Evolutionary conservation across 176 grass and related monocot species (phyloP).

Genomic region (Paspalum notatum): DNA sequence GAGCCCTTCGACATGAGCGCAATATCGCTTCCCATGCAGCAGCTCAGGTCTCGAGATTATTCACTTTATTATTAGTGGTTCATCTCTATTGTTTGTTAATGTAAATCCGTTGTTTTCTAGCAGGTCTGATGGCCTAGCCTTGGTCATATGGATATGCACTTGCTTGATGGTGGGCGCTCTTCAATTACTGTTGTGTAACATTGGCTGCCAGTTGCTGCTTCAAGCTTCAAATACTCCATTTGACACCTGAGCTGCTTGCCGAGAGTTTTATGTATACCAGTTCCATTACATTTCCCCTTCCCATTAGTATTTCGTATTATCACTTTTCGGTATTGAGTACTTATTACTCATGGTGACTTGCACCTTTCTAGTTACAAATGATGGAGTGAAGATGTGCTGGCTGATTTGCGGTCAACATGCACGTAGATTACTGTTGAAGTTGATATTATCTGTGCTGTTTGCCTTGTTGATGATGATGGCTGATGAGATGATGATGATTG

Average conservation of each 20-base stretch:
- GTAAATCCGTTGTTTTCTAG: not conserved
- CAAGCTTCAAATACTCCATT: slow-evolving; percentile 28
- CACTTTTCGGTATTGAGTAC: slow-evolving; percentile 35
- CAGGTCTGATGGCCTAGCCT: slow-evolving; percentile 28
- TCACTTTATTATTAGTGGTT: not conserved
- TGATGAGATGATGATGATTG: slow-evolving; percentile 43
- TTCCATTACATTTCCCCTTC: slow-evolving; percentile 36
- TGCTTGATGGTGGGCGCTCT: slow-evolving; percentile 7
- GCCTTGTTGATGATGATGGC: slow-evolving; percentile 54
- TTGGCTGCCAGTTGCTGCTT: slow-evolving; percentile 42
- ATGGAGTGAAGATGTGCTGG: slow-evolving; percentile 60
- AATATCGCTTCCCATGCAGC: not conserved
- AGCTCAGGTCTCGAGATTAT: slow-evolving; percentile 29
- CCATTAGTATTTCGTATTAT: slow-evolving; percentile 36
- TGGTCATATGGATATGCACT: slow-evolving; percentile 1
- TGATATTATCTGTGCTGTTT: slow-evolving; percentile 64
- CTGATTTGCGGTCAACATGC: slow-evolving; percentile 57
- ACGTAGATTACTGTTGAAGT: slow-evolving; percentile 60
- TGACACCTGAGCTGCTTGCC: slow-evolving; percentile 40
- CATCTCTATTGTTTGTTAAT: not conserved
- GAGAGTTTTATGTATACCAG: slow-evolving; percentile 47
- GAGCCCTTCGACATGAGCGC: slow-evolving; percentile 50
- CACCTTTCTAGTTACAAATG: slow-evolving; percentile 76
- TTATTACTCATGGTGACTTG: slow-evolving; percentile 55
- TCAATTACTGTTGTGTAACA: not conserved